Evolutionary conservation across 306 rosid species (phyloP).

Genomic region (Cyclanthera cordifolia): DNA sequence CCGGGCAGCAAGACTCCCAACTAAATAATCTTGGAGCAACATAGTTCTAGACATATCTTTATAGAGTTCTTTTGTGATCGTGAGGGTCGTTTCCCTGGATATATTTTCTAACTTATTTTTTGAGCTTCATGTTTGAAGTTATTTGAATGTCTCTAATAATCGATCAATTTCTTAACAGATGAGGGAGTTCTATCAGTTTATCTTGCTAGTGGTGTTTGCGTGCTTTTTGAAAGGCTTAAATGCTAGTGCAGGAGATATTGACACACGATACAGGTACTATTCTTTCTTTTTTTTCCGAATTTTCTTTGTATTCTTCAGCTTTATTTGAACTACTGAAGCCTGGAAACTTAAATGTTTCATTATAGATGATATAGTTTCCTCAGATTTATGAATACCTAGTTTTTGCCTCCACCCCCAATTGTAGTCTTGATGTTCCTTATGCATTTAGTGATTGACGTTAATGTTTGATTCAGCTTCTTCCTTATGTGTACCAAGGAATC

Average conservation of each 20-base stretch:
- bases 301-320: background rate
- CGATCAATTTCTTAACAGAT: conserved; percentile 33
- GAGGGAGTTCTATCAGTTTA: conserved; percentile 29
- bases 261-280: conserved; percentile 54
- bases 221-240: conserved; percentile 29
- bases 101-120: background rate
- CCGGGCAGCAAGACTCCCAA: too few species aligned
- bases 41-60: too few species aligned
- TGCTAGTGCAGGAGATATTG: conserved; percentile 76
- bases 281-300: background rate
- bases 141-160: conserved; percentile 1
- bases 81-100: background rate
- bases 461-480: background rate
- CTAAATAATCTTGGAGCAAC: too few species aligned
- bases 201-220: conserved; percentile 39
- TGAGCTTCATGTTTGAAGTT: background rate
- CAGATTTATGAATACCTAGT: background rate
- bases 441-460: background rate
- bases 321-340: background rate
- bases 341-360: background rate
- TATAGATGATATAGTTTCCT: background rate
- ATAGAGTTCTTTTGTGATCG: too few species aligned
- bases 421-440: background rate
- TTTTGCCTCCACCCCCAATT: background rate
- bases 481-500: background rate